These are phyloP conservation scores for Lactarius pseudohatsudake DNA, from an alignment of 768 basidiomycete species.

Conservation along the genomic window DNA sequence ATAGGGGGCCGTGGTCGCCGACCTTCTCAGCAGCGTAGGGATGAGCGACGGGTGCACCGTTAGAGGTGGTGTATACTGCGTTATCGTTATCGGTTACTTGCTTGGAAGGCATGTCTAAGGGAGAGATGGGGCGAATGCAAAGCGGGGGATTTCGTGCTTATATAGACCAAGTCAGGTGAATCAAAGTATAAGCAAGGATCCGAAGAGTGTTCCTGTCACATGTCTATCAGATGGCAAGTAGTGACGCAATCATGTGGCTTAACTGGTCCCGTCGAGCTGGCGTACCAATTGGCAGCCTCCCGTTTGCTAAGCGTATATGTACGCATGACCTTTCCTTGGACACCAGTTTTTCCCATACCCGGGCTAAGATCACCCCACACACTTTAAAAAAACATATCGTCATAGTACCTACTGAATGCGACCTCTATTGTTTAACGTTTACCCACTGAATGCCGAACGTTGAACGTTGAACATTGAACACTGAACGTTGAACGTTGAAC, in stretches of 20 bases:
- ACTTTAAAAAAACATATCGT: too few species aligned
- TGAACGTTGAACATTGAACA: too few species aligned
- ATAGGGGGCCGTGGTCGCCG: slow-evolving; percentile 75
- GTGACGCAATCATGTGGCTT: neutral
- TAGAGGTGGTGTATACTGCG: slow-evolving; percentile 81
- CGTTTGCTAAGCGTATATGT: neutral
- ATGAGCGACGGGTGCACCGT: slow-evolving; percentile 70
- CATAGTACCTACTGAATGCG: too few species aligned
- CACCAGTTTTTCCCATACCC: too few species aligned
- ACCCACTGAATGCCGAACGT: too few species aligned
- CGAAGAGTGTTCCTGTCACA: neutral
- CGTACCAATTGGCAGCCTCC: neutral
- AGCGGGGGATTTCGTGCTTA: neutral
- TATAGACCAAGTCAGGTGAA: slow-evolving; percentile 3
- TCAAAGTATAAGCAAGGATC: neutral
- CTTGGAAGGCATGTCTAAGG: slow-evolving; percentile 57
- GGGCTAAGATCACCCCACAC: too few species aligned
- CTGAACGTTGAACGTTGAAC: too few species aligned
- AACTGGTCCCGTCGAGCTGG: neutral
- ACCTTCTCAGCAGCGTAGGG: slow-evolving; percentile 80
- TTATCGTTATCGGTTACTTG: slow-evolving; percentile 58
- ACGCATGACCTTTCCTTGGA: too few species aligned
- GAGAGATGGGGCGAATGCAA: slow-evolving; percentile 7
- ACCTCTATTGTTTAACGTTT: too few species aligned
- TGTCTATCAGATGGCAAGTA: neutral